Percentiles rank a stretch among this genome's conserved stretches.
phyloP scores from a whole-genome alignment of 805 yeast genomes.

The Yamadazyma phyllophila region DNA sequence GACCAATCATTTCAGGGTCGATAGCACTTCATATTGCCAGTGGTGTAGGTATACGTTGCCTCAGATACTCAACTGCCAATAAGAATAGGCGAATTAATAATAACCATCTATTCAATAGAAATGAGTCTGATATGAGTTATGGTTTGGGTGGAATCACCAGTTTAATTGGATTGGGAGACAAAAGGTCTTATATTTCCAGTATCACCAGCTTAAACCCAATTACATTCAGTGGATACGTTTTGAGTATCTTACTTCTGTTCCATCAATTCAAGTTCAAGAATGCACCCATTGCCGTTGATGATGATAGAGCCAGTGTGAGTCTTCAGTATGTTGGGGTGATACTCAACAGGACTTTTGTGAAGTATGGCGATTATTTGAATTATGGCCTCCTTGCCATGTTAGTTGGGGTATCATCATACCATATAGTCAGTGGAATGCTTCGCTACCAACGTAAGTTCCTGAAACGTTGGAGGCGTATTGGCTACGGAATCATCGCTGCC shows the following conservation, averaged over 20 bases:
- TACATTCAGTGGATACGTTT: slow-evolving; percentile 57
- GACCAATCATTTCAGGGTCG: slow-evolving; percentile 48
- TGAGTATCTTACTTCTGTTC: slow-evolving; percentile 41
- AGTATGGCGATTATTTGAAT: slow-evolving; percentile 24
- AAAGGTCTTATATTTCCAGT: slow-evolving; percentile 43
- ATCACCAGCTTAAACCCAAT: slow-evolving; percentile 53
- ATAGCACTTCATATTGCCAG: slow-evolving; percentile 48
- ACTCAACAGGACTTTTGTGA: slow-evolving; percentile 14
- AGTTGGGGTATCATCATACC: slow-evolving; percentile 40
- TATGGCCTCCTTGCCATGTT: slow-evolving; percentile 25
- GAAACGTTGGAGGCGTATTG: slow-evolving; percentile 39
- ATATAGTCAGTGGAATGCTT: slow-evolving; percentile 52
- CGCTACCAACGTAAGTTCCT: slow-evolving; percentile 43
- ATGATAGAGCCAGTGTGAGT: slow-evolving; percentile 58
- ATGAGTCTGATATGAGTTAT: slow-evolving; percentile 39
- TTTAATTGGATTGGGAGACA: slow-evolving; percentile 54
- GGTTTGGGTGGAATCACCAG: slow-evolving; percentile 65
- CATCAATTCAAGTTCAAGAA: slow-evolving; percentile 51
- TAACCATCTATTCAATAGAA: slow-evolving; percentile 6
- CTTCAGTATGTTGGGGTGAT: slow-evolving; percentile 44
- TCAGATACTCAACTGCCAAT: slow-evolving; percentile 20
- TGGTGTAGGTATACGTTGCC: slow-evolving; percentile 48
- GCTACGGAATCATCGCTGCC: slow-evolving; percentile 41
- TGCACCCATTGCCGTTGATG: slow-evolving; percentile 55
- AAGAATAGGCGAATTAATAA: slow-evolving; percentile 11